A percentile compares a stretch with the other conserved stretches of the same genome.
Conservation (phyloP, 768 basidiomycete genomes). For the Amanita pallidorosea region DNA sequence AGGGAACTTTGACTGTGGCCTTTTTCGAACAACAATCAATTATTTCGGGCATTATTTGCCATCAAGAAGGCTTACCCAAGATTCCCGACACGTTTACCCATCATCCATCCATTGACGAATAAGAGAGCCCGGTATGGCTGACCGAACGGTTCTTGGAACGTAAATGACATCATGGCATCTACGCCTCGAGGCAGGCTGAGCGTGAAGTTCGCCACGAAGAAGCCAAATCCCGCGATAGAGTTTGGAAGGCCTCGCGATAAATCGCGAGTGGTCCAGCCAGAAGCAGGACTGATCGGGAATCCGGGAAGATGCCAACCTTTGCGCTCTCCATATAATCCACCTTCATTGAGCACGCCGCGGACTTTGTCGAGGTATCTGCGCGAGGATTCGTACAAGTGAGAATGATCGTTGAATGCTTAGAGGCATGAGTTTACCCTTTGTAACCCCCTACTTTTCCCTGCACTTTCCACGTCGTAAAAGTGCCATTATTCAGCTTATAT, state of each 20-base stretch:
- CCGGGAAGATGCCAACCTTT: constrained; percentile 68
- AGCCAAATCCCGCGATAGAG: constrained; percentile 59
- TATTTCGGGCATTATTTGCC: neutral
- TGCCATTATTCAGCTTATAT: constrained; percentile 54
- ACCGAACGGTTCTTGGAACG: constrained; percentile 45
- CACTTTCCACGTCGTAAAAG: constrained; percentile 56
- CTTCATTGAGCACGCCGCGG: constrained; percentile 60
- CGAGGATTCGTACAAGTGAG: neutral
- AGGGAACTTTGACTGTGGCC: constrained; percentile 74
- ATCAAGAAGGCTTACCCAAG: constrained; percentile 37
- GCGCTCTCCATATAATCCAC: constrained; percentile 62
- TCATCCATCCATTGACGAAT: constrained; percentile 87
- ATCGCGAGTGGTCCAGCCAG: constrained; percentile 46
- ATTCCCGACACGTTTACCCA: constrained; percentile 70
- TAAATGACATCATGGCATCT: constrained; percentile 67
- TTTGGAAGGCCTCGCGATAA: constrained; percentile 49
- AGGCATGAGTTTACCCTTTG: constrained; percentile 30
- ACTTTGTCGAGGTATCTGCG: constrained; percentile 66
- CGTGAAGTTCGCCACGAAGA: constrained; percentile 69
- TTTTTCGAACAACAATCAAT: constrained; percentile 12
- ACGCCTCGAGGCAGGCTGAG: constrained; percentile 44
- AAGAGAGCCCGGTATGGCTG: constrained; percentile 64
- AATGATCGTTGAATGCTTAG: neutral
- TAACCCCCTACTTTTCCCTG: constrained; percentile 75
- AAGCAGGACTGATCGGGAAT: constrained; percentile 35